Evolutionary conservation across 441 rosid species (phyloP).

Genomic region (Rhodomyrtus psidioides): DNA sequence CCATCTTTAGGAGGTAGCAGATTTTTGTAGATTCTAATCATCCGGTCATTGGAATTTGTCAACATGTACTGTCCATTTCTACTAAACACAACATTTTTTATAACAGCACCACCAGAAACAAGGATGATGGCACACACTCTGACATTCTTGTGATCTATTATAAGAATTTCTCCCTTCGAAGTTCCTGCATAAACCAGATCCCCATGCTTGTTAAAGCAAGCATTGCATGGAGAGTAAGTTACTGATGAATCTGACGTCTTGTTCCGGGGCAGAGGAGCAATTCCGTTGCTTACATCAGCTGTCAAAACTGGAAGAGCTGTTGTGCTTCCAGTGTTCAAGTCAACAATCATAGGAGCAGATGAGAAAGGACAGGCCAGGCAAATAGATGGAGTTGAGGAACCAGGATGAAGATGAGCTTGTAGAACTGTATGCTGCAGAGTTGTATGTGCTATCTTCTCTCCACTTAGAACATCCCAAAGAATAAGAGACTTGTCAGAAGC

Average conservation of each 20-base stretch:
- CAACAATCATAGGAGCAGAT: conserved; percentile 89
- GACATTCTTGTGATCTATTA: conserved; percentile 60
- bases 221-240: conserved; percentile 75
- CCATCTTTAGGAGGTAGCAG: conserved; percentile 76
- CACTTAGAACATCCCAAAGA: conserved; percentile 82
- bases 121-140: conserved; percentile 63
- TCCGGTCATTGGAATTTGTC: conserved; percentile 90
- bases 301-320: conserved; percentile 60
- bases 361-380: conserved; percentile 92
- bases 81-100: conserved; percentile 80
- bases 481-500: conserved; percentile 91
- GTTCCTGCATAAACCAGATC: conserved; percentile 92
- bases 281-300: conserved; percentile 49
- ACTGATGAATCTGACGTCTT: conserved; percentile 56
- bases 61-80: conserved; percentile 88
- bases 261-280: conserved; percentile 50
- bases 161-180: conserved; percentile 88
- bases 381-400: conserved; percentile 63
- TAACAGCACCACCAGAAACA: conserved; percentile 58
- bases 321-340: conserved; percentile 51
- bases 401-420: conserved; percentile 83
- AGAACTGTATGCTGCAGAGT: conserved; percentile 70
- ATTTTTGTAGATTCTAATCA: conserved; percentile 84
- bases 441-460: conserved; percentile 56
- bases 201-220: conserved; percentile 90